Conservation (phyloP, 2,329 filamentous ascomycete genomes). For the Fusarium irregulare region DNA sequence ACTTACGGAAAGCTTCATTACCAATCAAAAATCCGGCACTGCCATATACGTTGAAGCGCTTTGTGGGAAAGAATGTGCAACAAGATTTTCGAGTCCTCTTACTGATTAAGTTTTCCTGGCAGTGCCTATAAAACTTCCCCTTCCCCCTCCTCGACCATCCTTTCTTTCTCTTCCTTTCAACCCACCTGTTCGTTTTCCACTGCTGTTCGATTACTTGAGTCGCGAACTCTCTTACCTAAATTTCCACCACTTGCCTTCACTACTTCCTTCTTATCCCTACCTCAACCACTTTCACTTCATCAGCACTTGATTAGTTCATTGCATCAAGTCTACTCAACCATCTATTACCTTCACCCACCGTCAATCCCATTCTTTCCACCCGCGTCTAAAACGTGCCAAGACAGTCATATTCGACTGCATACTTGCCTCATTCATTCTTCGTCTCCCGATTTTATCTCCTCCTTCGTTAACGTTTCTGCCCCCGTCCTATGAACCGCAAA, state of each 20-base stretch:
- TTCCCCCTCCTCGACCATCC: background rate
- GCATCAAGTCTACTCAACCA: background rate
- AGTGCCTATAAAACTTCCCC: background rate
- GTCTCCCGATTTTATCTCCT: background rate
- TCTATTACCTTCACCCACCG: no score
- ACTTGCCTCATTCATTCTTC: background rate
- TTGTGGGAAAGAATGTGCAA: background rate
- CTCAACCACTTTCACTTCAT: background rate
- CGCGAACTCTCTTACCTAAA: fast-evolving
- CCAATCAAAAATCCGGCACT: background rate
- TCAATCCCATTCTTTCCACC: background rate
- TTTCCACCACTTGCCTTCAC: background rate
- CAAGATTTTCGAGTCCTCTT: background rate
- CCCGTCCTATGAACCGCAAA: background rate
- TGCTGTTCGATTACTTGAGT: background rate
- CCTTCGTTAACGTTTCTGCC: no score
- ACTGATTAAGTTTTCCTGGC: background rate
- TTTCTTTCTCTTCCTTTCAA: background rate
- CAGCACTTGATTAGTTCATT: background rate
- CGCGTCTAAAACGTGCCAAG: fast-evolving
- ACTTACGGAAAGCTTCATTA: background rate
- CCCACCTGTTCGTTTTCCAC: background rate
- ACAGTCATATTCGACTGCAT: background rate
- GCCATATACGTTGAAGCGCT: background rate
- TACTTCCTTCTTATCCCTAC: no score